These are phyloP conservation scores for Deinandra increscens DNA, from an alignment of 129 eudicot species.

Conservation along the genomic window DNA sequence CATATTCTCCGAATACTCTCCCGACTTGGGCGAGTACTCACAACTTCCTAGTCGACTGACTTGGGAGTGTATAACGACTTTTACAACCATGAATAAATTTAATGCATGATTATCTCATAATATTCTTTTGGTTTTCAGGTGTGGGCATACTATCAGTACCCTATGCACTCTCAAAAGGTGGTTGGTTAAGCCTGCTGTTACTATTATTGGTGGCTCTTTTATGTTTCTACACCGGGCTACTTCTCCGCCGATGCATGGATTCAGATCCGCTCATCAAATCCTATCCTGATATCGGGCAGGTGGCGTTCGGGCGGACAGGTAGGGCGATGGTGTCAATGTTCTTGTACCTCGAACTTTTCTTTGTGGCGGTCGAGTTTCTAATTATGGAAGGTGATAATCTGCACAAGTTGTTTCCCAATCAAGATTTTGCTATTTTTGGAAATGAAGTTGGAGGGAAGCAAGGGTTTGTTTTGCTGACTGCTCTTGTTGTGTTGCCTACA, in stretches of 20 bases:
- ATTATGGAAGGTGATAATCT: conserved; percentile 50
- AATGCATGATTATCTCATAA: neutral
- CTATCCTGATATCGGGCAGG: conserved; percentile 58
- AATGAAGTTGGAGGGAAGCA: conserved; percentile 38
- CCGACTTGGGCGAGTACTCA: too few species aligned
- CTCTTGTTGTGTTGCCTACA: conserved; percentile 49
- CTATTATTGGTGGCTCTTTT: conserved; percentile 45
- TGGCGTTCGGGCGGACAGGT: conserved; percentile 63
- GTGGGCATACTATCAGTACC: conserved; percentile 56
- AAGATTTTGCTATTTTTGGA: conserved; percentile 30
- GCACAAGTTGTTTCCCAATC: conserved; percentile 43
- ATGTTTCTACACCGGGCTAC: conserved; percentile 56
- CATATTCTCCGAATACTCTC: too few species aligned
- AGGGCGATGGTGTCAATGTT: conserved; percentile 44
- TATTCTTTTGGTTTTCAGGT: conserved; percentile 30
- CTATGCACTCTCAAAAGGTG: conserved; percentile 59
- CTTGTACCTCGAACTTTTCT: conserved; percentile 58
- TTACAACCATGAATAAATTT: too few species aligned
- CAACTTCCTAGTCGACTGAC: too few species aligned
- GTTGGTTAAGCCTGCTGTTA: conserved; percentile 49
- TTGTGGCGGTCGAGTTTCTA: conserved; percentile 64
- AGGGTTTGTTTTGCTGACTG: conserved; percentile 43
- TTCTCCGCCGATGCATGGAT: conserved; percentile 53
- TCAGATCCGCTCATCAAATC: conserved; percentile 45
- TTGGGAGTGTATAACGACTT: too few species aligned